Percentiles rank a stretch among this genome's conserved stretches.
These are phyloP conservation scores for Lactarius hengduanensis DNA, from an alignment of 768 basidiomycete species.

Conservation along the genomic window DNA sequence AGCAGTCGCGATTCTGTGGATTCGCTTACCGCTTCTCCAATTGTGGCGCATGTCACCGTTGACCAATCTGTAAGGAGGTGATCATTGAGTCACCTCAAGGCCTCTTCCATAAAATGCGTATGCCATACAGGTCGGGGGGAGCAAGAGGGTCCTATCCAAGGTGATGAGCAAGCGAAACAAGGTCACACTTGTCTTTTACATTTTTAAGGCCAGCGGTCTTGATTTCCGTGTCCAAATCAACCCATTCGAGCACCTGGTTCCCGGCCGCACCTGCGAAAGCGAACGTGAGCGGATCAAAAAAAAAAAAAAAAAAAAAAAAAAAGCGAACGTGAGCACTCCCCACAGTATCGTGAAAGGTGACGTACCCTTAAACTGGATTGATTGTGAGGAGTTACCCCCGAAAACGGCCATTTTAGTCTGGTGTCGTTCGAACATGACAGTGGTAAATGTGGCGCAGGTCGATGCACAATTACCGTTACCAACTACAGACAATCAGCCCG, in stretches of 20 bases:
- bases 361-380: conserved; percentile 47
- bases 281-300: no score
- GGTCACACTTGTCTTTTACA: conserved; percentile 26
- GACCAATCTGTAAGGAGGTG: background rate
- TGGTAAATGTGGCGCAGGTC: conserved; percentile 56
- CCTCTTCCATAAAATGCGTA: background rate
- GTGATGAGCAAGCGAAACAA: background rate
- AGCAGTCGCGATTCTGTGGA: background rate
- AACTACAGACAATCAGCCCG: conserved; percentile 1
- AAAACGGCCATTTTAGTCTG: conserved; percentile 49
- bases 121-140: conserved; percentile 38
- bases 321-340: background rate
- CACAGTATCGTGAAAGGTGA: background rate
- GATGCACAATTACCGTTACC: conserved; percentile 44
- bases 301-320: no score
- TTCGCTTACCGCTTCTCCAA: conserved; percentile 8
- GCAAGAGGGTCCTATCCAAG: conserved; percentile 36
- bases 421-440: conserved; percentile 52
- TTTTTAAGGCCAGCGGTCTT: conserved; percentile 32
- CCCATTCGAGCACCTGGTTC: background rate
- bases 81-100: background rate
- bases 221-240: conserved; percentile 11
- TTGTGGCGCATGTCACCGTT: conserved; percentile 5
- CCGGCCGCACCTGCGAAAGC: conserved; percentile 21
- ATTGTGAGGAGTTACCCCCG: conserved; percentile 48